phyloP scores from a whole-genome alignment of 2,329 filamentous ascomycete species.

The Fusarium cicatricum region DNA sequence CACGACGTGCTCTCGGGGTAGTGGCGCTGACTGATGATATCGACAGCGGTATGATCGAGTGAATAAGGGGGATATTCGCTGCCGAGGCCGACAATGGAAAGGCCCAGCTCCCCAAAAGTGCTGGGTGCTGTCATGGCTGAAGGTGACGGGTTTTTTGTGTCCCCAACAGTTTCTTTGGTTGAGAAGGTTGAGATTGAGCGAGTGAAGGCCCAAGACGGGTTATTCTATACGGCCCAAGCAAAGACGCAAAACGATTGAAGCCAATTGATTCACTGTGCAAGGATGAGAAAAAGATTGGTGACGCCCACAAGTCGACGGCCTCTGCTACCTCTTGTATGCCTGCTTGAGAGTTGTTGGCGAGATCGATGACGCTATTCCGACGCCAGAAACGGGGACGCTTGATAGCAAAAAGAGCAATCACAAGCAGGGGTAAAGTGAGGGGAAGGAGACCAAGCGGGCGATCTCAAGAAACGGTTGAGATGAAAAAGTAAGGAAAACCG shows the following conservation, averaged over 20 bases:
- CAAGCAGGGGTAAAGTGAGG: conserved; percentile 27
- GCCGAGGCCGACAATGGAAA: conserved; percentile 68
- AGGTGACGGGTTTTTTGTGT: conserved; percentile 16
- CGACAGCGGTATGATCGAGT: conserved; percentile 60
- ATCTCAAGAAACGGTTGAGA: neutral
- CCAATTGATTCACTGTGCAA: conserved; percentile 15
- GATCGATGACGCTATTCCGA: conserved; percentile 38
- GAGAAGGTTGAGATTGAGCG: conserved; percentile 6
- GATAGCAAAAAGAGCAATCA: conserved; percentile 11
- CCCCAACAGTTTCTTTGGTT: conserved; percentile 30
- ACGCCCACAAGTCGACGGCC: conserved; percentile 15
- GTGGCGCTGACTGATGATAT: conserved; percentile 62
- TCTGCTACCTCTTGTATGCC: conserved; percentile 13
- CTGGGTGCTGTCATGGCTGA: conserved; percentile 52
- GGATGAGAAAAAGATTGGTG: conserved; percentile 12
- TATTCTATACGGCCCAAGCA: neutral
- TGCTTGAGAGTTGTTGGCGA: conserved; percentile 3
- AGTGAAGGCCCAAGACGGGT: neutral
- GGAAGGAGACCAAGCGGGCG: neutral
- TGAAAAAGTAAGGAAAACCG: neutral
- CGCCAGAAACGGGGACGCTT: conserved; percentile 10
- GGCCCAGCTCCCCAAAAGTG: conserved; percentile 60
- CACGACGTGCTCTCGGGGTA: conserved; percentile 69
- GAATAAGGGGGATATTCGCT: conserved; percentile 67
- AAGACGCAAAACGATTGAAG: neutral